A percentile compares a stretch with the other conserved stretches of the same genome.
phyloP scores from a whole-genome alignment of 2,329 filamentous ascomycete genomes.

The Chalara sp. region DNA sequence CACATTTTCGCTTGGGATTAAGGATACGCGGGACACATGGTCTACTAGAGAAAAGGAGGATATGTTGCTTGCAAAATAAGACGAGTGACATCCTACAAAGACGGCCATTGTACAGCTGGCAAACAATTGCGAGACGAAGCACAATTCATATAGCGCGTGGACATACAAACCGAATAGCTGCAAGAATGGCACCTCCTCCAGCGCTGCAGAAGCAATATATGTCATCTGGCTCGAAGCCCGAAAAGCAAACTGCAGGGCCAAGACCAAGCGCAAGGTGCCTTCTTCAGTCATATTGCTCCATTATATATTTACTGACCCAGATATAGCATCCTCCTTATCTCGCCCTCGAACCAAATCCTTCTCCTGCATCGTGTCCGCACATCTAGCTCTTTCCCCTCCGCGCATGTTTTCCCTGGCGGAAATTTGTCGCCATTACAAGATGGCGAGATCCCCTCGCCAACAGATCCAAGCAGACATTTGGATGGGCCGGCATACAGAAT shows the following conservation, averaged over 20 bases:
- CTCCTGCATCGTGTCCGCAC: slow-evolving; percentile 80
- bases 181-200: slow-evolving; percentile 8
- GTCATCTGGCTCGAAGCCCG: slow-evolving; percentile 18
- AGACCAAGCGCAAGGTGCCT: slow-evolving; percentile 57
- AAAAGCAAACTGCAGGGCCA: slow-evolving; percentile 34
- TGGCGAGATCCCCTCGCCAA: slow-evolving; percentile 42
- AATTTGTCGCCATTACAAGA: slow-evolving; percentile 75
- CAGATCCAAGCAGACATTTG: slow-evolving; percentile 51
- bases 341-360: slow-evolving; percentile 78
- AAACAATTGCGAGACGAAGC: too few species aligned
- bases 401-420: slow-evolving; percentile 93
- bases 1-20: too few species aligned
- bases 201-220: slow-evolving; percentile 25
- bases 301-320: neutral
- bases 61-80: too few species aligned
- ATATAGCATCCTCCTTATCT: slow-evolving; percentile 71
- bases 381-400: slow-evolving; percentile 78
- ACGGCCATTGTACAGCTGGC: too few species aligned
- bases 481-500: slow-evolving; percentile 72
- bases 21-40: too few species aligned
- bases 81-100: too few species aligned
- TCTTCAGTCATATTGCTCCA: neutral
- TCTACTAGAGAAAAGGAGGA: too few species aligned
- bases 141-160: too few species aligned
- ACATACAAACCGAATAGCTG: too few species aligned